phyloP scores from a whole-genome alignment of 2,329 filamentous ascomycete species.

The Epichloe scottii region DNA sequence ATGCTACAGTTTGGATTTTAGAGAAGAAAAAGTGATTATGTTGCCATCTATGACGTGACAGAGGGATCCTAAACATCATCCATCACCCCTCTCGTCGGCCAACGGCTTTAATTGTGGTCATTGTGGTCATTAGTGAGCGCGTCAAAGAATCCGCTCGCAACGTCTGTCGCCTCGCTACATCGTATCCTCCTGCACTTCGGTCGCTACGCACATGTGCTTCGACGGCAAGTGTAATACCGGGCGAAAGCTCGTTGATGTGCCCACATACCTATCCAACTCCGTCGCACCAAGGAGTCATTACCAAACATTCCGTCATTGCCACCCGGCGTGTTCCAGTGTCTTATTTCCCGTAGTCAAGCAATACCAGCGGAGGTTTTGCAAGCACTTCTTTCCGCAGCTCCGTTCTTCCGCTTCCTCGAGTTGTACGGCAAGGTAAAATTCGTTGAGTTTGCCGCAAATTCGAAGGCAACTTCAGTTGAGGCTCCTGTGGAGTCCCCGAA shows the following conservation, averaged over 20 bases:
- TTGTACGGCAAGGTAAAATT: not conserved
- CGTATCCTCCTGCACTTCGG: not conserved
- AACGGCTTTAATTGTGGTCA: not conserved
- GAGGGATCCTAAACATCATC: not conserved
- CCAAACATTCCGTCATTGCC: conserved; percentile 4
- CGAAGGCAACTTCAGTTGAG: not conserved
- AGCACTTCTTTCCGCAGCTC: not conserved
- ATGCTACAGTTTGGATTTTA: not conserved
- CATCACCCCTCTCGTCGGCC: not conserved
- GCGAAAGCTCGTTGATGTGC: not conserved
- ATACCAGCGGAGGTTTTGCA: not conserved
- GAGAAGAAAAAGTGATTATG: not conserved
- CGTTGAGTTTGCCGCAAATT: not conserved
- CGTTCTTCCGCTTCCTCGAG: not conserved
- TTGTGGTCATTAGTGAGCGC: not conserved
- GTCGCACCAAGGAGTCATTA: not conserved
- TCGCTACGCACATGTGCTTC: not conserved
- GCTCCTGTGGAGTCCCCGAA: not conserved
- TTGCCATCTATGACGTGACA: not conserved
- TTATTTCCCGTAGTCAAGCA: not conserved
- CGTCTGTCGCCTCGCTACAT: not conserved
- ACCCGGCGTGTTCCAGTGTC: not conserved
- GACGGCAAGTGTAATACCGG: not conserved
- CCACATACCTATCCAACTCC: conserved; percentile 1
- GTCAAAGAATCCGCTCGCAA: not conserved